Evolutionary conservation across 352 stramenopile species (phyloP).

Genomic region (Aphanomyces astaci): DNA sequence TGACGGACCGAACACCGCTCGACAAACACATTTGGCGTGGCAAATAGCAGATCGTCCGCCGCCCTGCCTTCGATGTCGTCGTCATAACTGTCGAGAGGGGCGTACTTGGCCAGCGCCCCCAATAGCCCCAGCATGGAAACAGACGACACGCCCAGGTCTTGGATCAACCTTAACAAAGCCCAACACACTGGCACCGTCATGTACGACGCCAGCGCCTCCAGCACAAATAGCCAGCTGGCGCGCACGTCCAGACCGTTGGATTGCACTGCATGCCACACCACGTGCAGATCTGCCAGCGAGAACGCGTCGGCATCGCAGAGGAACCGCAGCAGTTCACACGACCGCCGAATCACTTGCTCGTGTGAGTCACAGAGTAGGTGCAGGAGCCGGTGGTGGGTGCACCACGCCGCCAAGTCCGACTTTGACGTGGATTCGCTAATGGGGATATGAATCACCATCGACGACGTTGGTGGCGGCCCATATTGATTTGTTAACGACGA

Average conservation of each 20-base stretch:
- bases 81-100: neutral
- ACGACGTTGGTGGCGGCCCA: neutral
- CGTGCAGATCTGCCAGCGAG: neutral
- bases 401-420: slow-evolving; percentile 1
- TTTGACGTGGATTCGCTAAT: slow-evolving; percentile 13
- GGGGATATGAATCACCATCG: slow-evolving; percentile 2
- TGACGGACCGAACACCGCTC: neutral
- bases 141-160: neutral
- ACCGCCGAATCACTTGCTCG: slow-evolving; percentile 22
- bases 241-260: slow-evolving; percentile 16
- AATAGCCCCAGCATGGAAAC: slow-evolving; percentile 4
- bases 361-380: slow-evolving; percentile 13
- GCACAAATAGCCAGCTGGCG: slow-evolving; percentile 14
- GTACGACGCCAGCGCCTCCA: slow-evolving; percentile 19
- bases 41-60: neutral
- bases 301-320: slow-evolving; percentile 18
- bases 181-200: neutral
- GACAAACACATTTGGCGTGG: slow-evolving; percentile 1
- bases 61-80: neutral
- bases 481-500: slow-evolving; percentile 1
- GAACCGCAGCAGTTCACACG: slow-evolving; percentile 17
- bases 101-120: slow-evolving; percentile 11
- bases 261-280: slow-evolving; percentile 13
- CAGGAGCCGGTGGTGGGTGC: neutral
- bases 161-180: slow-evolving; percentile 10